Conservation (phyloP, 192 early-diverging fungal species). For the Mortierella hygrophila region DNA sequence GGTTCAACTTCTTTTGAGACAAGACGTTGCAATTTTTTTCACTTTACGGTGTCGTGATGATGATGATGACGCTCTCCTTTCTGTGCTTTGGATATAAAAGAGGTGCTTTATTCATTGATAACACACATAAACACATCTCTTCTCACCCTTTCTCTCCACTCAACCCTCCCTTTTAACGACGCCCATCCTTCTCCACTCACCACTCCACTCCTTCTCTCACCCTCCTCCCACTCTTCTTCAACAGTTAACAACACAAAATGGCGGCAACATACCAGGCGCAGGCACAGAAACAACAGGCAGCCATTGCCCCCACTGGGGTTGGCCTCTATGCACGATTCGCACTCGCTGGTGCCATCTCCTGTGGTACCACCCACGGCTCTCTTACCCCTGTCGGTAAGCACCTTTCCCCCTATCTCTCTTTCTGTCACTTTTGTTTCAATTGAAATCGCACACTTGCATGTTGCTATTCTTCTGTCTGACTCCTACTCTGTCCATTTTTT, state of each 20-base stretch:
- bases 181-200: neutral
- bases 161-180: neutral
- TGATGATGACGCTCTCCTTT: neutral
- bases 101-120: neutral
- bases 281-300: neutral
- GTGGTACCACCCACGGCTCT: constrained; percentile 64
- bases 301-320: constrained; percentile 56
- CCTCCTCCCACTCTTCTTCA: neutral
- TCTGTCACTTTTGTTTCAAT: neutral
- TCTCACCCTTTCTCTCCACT: neutral
- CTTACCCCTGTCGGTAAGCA: constrained; percentile 38
- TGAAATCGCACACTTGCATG: too few relatives aligned
- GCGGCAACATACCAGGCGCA: neutral
- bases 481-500: too few relatives aligned
- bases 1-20: too few relatives aligned
- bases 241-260: neutral
- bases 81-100: neutral
- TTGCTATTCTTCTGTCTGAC: too few relatives aligned
- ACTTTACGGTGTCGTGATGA: too few relatives aligned
- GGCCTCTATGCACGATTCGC: constrained; percentile 64
- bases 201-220: neutral
- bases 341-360: constrained; percentile 65
- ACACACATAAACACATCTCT: neutral
- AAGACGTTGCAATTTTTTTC: too few relatives aligned
- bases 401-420: neutral